Evolutionary conservation across 345 rosid species (phyloP), one percentile per base, ranked within the genome.

Genomic region (Pistacia atlantica): DNA sequence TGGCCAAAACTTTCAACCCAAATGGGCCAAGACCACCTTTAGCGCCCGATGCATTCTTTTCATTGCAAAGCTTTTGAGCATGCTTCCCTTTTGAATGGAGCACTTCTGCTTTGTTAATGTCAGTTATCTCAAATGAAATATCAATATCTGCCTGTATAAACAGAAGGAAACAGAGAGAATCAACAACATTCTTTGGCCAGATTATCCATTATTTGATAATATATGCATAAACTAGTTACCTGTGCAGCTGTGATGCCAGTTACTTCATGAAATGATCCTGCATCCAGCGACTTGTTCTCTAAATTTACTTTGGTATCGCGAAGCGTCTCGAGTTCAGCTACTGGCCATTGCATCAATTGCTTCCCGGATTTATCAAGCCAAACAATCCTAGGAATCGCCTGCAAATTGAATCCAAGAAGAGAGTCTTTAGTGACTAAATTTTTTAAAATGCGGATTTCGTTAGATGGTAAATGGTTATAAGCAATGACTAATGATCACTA

Each of bases 271-370:
- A 38, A 52, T 13, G 91, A 77, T 66, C 87, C 87, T 80, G 80
- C 80, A 71, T 85, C 75, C 3, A 87, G 78, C 66, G 70, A 33
- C 82, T 84, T 76, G 67, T 71, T 68, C 6, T 79, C 63, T 68
- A 87, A 57, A 52, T 70, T 70, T 37, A 87, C 83, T 64, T 78
- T 67, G 28, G 70, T 79, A 2, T 33, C 49, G 14, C 94, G 90
- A 31, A 89, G 87, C 65, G 69, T 86, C 71, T 90, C 89, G 0
- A 92, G 74, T 81, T 94, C 98, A 51, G 70, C 56, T 8, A 94
- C 80, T 7, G 98, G 97, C 97, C 98, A 90, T 74, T 88, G 95
- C 49, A 90, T 56, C 71, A 91, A 80, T 67, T 90, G 97, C 33
- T 86, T 88, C 14, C 89, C 86, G 11, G 89, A 85, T 65, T 80